phyloP scores from a whole-genome alignment of 331 rosid genomes.

The Quercus lobata region DNA sequence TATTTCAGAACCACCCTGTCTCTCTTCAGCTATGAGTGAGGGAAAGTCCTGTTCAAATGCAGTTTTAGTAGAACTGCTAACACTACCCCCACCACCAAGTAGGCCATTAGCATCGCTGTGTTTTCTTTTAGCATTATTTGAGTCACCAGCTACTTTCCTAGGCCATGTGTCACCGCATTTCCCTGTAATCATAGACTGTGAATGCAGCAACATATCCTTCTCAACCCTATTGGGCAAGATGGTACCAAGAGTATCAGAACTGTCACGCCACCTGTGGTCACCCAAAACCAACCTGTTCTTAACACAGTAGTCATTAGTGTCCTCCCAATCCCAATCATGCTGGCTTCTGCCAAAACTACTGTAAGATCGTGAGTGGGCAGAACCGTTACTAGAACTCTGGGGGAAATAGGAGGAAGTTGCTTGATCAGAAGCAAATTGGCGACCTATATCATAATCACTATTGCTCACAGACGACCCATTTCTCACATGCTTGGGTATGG shows the following conservation, averaged over 20 bases:
- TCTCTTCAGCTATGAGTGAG: constrained; percentile 17
- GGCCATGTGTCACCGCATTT: constrained; percentile 13
- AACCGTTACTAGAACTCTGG: neutral
- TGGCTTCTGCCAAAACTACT: constrained; percentile 10
- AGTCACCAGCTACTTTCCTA: neutral
- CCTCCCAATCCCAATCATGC: constrained; percentile 12
- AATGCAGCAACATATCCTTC: constrained; percentile 8
- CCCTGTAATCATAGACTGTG: constrained; percentile 16
- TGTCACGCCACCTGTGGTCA: neutral
- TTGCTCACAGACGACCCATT: neutral
- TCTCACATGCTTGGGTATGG: neutral
- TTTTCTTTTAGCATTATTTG: constrained; percentile 7
- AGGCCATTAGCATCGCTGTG: neutral
- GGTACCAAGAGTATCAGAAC: neutral
- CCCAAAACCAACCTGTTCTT: constrained; percentile 4
- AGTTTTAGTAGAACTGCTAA: constrained; percentile 1
- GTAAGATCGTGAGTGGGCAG: constrained; percentile 6
- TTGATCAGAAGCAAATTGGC: constrained; percentile 6
- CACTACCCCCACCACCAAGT: neutral
- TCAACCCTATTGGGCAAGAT: constrained; percentile 7
- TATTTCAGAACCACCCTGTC: neutral
- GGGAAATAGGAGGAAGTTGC: neutral
- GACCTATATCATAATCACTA: neutral
- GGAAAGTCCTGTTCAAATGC: constrained; percentile 22
- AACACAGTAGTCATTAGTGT: neutral